Conservation (phyloP, 2,329 filamentous ascomycete genomes). For the Fusarium coffeatum region DNA sequence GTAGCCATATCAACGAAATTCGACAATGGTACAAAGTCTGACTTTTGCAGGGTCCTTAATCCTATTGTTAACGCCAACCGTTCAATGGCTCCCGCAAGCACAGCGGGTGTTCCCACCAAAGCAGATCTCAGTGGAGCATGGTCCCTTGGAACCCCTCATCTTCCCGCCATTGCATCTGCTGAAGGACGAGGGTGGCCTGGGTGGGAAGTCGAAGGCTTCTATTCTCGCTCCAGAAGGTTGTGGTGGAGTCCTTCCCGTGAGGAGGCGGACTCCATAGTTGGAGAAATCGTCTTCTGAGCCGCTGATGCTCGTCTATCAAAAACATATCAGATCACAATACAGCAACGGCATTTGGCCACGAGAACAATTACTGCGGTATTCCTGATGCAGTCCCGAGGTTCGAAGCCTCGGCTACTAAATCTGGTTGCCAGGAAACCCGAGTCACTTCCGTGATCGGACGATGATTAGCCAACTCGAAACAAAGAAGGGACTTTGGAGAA, state of each 20-base stretch:
- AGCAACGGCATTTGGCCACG: background rate
- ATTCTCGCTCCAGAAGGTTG: conserved; percentile 48
- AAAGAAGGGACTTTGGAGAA: conserved; percentile 37
- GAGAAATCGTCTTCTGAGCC: conserved; percentile 45
- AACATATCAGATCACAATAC: conserved; percentile 14
- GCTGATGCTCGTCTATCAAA: conserved; percentile 41
- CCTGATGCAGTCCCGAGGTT: conserved; percentile 2
- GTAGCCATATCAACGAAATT: conserved; percentile 8
- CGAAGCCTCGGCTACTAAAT: conserved; percentile 11
- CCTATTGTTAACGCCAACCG: conserved; percentile 37
- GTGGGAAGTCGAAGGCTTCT: conserved; percentile 46
- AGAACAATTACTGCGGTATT: background rate
- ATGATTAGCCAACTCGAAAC: conserved; percentile 37
- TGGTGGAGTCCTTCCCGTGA: conserved; percentile 47
- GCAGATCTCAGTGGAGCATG: conserved; percentile 47
- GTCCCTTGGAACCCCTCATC: conserved; percentile 46
- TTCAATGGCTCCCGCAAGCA: conserved; percentile 47
- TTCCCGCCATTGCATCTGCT: conserved; percentile 47
- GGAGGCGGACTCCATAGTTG: conserved; percentile 46
- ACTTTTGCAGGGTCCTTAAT: conserved; percentile 39
- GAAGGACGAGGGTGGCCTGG: conserved; percentile 41
- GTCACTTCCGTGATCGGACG: conserved; percentile 38
- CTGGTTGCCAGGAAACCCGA: conserved; percentile 21
- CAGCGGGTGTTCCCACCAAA: conserved; percentile 45
- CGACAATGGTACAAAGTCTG: conserved; percentile 8